Evolutionary conservation across 768 basidiomycete species (phyloP).

Genomic region (Auricularia sp.): DNA sequence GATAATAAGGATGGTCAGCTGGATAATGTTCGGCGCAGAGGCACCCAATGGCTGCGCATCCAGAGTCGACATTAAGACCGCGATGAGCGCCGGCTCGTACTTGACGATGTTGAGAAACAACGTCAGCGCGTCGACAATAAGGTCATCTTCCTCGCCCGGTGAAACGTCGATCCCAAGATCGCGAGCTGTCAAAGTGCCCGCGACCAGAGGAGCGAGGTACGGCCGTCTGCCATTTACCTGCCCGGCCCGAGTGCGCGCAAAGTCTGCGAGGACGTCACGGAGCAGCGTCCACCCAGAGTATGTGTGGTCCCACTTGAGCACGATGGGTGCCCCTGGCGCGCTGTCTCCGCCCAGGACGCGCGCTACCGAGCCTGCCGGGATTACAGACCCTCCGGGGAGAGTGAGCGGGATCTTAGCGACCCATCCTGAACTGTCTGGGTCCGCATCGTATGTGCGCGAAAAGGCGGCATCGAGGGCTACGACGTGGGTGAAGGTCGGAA

Average conservation of each 20-base stretch:
- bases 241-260: conserved; percentile 46
- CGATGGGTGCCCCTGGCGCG: conserved; percentile 57
- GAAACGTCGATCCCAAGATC: conserved; percentile 68
- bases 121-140: conserved; percentile 67
- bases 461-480: conserved; percentile 52
- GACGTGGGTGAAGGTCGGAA: conserved; percentile 68
- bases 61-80: conserved; percentile 55
- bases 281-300: conserved; percentile 84
- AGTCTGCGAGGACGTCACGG: conserved; percentile 71
- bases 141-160: conserved; percentile 47
- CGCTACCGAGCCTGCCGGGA: conserved; percentile 59
- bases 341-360: conserved; percentile 45
- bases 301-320: conserved; percentile 70
- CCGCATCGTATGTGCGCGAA: conserved; percentile 61
- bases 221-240: conserved; percentile 33
- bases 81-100: conserved; percentile 55
- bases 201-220: conserved; percentile 24
- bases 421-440: conserved; percentile 54
- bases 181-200: conserved; percentile 36
- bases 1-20: conserved; percentile 70
- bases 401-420: conserved; percentile 55
- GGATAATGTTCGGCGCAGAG: conserved; percentile 52
- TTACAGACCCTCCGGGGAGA: conserved; percentile 65
- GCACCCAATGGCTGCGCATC: conserved; percentile 49
- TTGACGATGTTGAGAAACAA: conserved; percentile 70